Evolutionary conservation across 2,329 filamentous ascomycete species (phyloP).

Genomic region (Periconia sp.): DNA sequence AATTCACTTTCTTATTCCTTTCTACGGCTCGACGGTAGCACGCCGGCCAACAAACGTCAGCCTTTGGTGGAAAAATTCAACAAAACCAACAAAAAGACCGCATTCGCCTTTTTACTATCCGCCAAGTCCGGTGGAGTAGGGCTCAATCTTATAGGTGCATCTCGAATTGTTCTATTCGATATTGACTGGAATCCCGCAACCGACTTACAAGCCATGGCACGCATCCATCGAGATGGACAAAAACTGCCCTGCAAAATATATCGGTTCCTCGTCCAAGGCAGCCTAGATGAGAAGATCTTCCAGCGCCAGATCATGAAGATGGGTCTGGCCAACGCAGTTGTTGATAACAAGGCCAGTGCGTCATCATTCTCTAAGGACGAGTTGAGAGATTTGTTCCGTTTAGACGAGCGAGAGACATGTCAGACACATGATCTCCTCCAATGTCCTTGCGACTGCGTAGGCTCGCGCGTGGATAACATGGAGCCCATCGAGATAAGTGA

Average conservation of each 20-base stretch:
- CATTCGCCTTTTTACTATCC: constrained; percentile 71
- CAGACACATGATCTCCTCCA: constrained; percentile 69
- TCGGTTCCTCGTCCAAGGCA: constrained; percentile 67
- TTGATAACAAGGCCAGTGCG: constrained; percentile 64
- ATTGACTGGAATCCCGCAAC: constrained; percentile 77
- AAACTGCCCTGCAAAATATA: constrained; percentile 70
- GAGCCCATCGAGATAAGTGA: constrained; percentile 10
- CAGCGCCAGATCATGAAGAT: constrained; percentile 72
- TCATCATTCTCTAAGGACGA: constrained; percentile 68
- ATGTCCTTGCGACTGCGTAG: constrained; percentile 63
- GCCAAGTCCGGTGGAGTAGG: constrained; percentile 72
- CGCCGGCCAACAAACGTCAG: constrained; percentile 65
- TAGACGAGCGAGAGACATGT: constrained; percentile 63
- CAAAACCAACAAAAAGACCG: constrained; percentile 54
- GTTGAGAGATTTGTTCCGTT: constrained; percentile 65
- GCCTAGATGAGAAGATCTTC: constrained; percentile 74
- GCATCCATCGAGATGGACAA: constrained; percentile 73
- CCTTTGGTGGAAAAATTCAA: constrained; percentile 72
- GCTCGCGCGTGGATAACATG: constrained; percentile 28
- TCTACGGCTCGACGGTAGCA: constrained; percentile 70
- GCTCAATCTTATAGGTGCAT: constrained; percentile 71
- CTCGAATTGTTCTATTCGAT: constrained; percentile 70
- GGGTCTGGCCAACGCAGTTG: constrained; percentile 69
- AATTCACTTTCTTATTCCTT: constrained; percentile 62
- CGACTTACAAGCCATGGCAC: constrained; percentile 73